phyloP scores from a whole-genome alignment of 768 basidiomycete species.

The Rhodotorula taiwanensis region DNA sequence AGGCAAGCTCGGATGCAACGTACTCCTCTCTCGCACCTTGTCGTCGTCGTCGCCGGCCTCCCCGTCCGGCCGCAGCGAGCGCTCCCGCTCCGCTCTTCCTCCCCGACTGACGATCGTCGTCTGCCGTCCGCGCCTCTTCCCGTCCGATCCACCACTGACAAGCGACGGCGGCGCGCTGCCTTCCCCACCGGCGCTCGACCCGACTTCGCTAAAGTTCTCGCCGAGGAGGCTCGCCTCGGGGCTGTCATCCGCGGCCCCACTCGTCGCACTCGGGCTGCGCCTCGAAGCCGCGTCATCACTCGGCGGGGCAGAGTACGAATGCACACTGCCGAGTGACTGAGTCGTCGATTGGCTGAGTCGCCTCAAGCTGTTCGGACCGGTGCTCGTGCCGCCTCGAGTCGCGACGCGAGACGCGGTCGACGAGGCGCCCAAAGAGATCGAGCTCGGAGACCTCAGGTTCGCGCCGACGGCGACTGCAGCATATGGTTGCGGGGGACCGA shows the following conservation, averaged over 20 bases:
- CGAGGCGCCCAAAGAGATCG: not conserved
- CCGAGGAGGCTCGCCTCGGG: not conserved
- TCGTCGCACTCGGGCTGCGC: not conserved
- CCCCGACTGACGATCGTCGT: constrained; percentile 10
- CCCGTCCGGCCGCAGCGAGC: not conserved
- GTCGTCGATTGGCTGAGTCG: constrained; percentile 14
- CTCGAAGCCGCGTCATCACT: not conserved
- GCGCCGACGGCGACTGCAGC: not conserved
- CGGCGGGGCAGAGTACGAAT: not conserved
- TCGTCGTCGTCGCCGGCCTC: not conserved
- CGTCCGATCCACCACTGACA: not conserved
- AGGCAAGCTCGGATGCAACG: constrained; percentile 29
- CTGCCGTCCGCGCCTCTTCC: constrained; percentile 6
- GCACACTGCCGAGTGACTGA: constrained; percentile 2
- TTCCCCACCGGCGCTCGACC: constrained; percentile 1
- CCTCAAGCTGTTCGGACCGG: constrained; percentile 5
- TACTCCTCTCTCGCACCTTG: not conserved
- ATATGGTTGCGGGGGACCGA: not conserved
- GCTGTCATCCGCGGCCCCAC: not conserved
- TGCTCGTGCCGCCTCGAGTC: not conserved
- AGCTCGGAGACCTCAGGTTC: not conserved
- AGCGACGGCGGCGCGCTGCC: not conserved
- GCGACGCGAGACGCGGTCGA: constrained; percentile 10
- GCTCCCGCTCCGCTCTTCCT: not conserved
- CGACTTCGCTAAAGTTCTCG: not conserved